phyloP scores from a whole-genome alignment of 2,329 filamentous ascomycete species.

The Leptodontidium sp. region DNA sequence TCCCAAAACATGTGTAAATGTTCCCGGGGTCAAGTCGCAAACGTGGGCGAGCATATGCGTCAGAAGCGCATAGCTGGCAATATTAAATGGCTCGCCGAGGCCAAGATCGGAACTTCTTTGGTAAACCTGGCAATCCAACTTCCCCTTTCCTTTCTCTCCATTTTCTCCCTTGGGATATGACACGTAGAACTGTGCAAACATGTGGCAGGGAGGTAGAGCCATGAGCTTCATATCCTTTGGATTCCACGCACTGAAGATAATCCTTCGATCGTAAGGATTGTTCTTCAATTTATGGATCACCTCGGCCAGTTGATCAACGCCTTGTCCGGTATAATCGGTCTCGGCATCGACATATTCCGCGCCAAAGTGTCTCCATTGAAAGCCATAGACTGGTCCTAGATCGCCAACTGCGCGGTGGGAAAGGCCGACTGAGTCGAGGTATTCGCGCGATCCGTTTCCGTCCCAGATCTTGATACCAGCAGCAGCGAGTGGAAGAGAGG shows the following conservation, averaged over 20 bases:
- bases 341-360: slow-evolving; percentile 83
- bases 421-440: slow-evolving; percentile 86
- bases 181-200: slow-evolving; percentile 90
- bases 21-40: slow-evolving; percentile 84
- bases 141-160: slow-evolving; percentile 62
- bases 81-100: slow-evolving; percentile 94
- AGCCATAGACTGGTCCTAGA: slow-evolving; percentile 94
- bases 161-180: slow-evolving; percentile 42
- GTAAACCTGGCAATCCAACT: slow-evolving; percentile 88
- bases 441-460: slow-evolving; percentile 90
- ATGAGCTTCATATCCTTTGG: slow-evolving; percentile 84
- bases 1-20: slow-evolving; percentile 93
- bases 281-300: slow-evolving; percentile 86
- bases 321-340: slow-evolving; percentile 85
- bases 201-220: slow-evolving; percentile 94
- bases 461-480: slow-evolving; percentile 98
- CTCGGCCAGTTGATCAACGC: slow-evolving; percentile 91
- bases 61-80: slow-evolving; percentile 90
- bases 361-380: slow-evolving; percentile 98
- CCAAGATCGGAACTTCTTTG: slow-evolving; percentile 98
- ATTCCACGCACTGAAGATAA: slow-evolving; percentile 95
- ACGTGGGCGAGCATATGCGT: slow-evolving; percentile 95
- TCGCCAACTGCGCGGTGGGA: slow-evolving; percentile 85
- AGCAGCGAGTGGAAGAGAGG: slow-evolving; percentile 76
- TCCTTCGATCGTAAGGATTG: slow-evolving; percentile 86